These are phyloP conservation scores for Komagataella populi DNA, from an alignment of 805 yeast species.

Conservation along the genomic window DNA sequence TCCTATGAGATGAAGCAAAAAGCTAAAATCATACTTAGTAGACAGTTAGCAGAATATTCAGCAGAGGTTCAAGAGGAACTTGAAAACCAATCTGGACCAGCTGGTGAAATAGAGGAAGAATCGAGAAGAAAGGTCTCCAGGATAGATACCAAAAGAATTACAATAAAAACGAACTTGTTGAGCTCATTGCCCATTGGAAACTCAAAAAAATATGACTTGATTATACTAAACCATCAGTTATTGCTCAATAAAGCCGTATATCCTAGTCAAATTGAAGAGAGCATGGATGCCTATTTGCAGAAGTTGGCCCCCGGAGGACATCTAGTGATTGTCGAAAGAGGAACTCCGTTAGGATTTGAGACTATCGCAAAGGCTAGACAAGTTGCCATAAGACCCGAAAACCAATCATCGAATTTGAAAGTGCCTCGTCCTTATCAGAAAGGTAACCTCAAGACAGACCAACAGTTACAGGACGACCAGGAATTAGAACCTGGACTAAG, in stretches of 20 bases:
- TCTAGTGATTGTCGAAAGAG: conserved; percentile 72
- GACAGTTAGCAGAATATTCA: conserved; percentile 43
- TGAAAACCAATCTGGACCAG: conserved; percentile 4
- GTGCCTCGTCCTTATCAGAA: conserved; percentile 57
- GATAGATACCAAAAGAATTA: conserved; percentile 43
- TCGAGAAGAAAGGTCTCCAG: conserved; percentile 24
- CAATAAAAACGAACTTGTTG: conserved; percentile 40
- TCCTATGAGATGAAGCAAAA: conserved; percentile 60
- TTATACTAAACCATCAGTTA: conserved; percentile 73
- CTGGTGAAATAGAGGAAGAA: conserved; percentile 2
- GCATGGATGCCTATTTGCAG: conserved; percentile 41
- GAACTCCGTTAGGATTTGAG: conserved; percentile 84
- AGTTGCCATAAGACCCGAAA: conserved; percentile 77
- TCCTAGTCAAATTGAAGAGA: conserved; percentile 63
- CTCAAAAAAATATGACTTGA: conserved; percentile 55
- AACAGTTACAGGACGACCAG: conserved; percentile 1
- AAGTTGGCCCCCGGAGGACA: conserved; percentile 70
- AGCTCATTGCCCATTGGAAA: conserved; percentile 32
- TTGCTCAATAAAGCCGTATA: conserved; percentile 44
- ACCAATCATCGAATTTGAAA: conserved; percentile 40
- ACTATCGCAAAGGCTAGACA: conserved; percentile 83
- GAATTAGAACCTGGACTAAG: conserved; percentile 3
- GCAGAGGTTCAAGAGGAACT: conserved; percentile 3
- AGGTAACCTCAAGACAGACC: conserved; percentile 28
- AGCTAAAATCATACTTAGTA: conserved; percentile 62